These are phyloP conservation scores for Arachnomyces sp. DNA, from an alignment of 2,329 filamentous ascomycete genomes.

Conservation along the genomic window DNA sequence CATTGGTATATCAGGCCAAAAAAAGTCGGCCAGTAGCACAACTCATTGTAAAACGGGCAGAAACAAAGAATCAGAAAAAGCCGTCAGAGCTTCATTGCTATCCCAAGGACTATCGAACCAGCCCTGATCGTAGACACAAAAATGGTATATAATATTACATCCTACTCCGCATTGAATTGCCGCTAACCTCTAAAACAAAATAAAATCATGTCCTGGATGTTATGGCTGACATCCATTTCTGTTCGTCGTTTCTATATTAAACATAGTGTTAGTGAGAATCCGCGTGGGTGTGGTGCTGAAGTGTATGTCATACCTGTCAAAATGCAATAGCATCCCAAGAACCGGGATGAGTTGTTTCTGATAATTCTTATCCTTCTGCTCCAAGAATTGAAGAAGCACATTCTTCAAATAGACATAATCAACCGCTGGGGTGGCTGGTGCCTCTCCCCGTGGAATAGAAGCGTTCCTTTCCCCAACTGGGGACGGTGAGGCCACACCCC, in stretches of 20 bases:
- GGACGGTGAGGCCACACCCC: constrained; percentile 17
- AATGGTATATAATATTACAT: too few relatives aligned
- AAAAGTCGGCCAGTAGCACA: too few relatives aligned
- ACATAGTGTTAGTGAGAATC: constrained; percentile 12
- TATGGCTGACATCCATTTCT: constrained; percentile 77
- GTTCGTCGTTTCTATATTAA: constrained; percentile 57
- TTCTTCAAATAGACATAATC: constrained; percentile 61
- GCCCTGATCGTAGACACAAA: too few relatives aligned
- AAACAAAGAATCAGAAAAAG: too few relatives aligned
- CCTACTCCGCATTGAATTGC: too few relatives aligned
- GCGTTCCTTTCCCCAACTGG: constrained; percentile 15
- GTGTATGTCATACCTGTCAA: constrained; percentile 45
- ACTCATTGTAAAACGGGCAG: too few relatives aligned
- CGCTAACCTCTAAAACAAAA: not conserved
- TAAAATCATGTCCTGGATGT: constrained; percentile 35
- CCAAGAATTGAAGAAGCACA: constrained; percentile 57
- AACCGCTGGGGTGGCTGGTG: constrained; percentile 32
- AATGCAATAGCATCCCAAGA: constrained; percentile 57
- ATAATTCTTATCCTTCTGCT: constrained; percentile 59
- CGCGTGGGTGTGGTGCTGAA: not conserved
- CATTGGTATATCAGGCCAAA: too few relatives aligned
- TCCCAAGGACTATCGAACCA: too few relatives aligned
- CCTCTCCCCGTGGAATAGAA: constrained; percentile 28
- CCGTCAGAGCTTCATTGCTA: too few relatives aligned
- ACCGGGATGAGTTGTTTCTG: constrained; percentile 60